Evolutionary conservation across 257 asterid genomes (phyloP).

Genomic region (Asclepias syriaca): DNA sequence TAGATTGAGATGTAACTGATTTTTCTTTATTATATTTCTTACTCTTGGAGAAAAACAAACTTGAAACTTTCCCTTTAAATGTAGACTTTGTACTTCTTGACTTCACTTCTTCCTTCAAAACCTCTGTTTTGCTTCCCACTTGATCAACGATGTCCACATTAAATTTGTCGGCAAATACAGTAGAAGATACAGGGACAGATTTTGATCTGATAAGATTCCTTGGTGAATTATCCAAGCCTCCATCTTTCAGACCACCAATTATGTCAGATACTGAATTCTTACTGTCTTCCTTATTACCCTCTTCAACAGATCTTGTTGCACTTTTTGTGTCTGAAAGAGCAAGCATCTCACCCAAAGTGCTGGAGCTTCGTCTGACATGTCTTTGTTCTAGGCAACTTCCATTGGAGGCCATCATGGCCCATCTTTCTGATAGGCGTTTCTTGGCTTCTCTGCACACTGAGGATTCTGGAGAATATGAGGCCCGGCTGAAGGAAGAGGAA

Average conservation of each 20-base stretch:
- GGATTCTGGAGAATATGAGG: slow-evolving; percentile 89
- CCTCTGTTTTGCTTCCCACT: slow-evolving; percentile 31
- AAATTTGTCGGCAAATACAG: slow-evolving; percentile 40
- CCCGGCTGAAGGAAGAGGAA: slow-evolving; percentile 74
- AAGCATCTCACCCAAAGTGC: slow-evolving; percentile 97
- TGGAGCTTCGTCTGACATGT: slow-evolving; percentile 59
- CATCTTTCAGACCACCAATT: slow-evolving; percentile 28
- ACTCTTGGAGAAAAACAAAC: slow-evolving; percentile 71
- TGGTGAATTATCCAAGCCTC: slow-evolving; percentile 35
- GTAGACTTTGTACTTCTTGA: slow-evolving; percentile 53
- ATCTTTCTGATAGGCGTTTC: slow-evolving; percentile 94
- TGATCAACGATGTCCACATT: slow-evolving; percentile 29
- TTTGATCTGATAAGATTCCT: slow-evolving; percentile 71
- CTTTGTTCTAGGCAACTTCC: slow-evolving; percentile 70
- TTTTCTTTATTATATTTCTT: slow-evolving; percentile 53
- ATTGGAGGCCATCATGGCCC: slow-evolving; percentile 83
- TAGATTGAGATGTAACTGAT: slow-evolving; percentile 31
- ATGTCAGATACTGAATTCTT: slow-evolving; percentile 26
- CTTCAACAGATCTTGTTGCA: slow-evolving; percentile 32
- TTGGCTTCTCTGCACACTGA: slow-evolving; percentile 94
- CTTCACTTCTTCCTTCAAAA: slow-evolving; percentile 42
- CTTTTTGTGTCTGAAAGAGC: slow-evolving; percentile 84
- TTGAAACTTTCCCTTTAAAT: slow-evolving; percentile 74
- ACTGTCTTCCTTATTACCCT: slow-evolving; percentile 33
- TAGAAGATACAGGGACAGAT: slow-evolving; percentile 77